Evolutionary conservation across 2,329 filamentous ascomycete genomes (phyloP).

Genomic region (Hypoxylon sp.): DNA sequence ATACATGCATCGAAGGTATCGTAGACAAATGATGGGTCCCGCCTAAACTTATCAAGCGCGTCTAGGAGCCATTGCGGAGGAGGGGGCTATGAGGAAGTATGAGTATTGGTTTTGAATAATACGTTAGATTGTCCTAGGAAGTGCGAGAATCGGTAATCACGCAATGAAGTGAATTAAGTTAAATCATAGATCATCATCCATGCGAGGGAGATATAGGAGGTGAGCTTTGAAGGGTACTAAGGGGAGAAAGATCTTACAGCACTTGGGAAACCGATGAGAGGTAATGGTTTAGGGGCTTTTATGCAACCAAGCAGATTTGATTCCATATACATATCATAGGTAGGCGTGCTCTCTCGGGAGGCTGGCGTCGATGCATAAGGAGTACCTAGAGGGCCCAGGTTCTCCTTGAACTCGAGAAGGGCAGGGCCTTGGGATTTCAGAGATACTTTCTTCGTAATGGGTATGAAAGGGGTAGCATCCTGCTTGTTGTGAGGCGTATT

Average conservation of each 20-base stretch:
- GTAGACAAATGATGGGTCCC: background rate
- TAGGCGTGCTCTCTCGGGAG: background rate
- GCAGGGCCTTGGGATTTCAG: too few species aligned
- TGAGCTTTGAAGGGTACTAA: background rate
- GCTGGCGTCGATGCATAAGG: background rate
- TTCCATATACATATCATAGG: background rate
- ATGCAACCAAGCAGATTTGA: background rate
- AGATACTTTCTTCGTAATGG: too few species aligned
- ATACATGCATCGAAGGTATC: background rate
- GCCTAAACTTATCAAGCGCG: background rate
- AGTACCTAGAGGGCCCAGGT: too few species aligned
- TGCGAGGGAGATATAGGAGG: background rate
- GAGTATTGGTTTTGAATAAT: background rate
- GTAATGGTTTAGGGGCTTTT: background rate
- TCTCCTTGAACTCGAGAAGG: too few species aligned
- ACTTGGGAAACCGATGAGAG: background rate
- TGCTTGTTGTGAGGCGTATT: too few species aligned
- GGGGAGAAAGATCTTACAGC: background rate
- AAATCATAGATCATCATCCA: background rate
- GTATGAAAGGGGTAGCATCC: too few species aligned
- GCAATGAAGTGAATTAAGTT: background rate
- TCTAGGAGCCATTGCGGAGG: background rate
- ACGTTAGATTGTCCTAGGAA: background rate
- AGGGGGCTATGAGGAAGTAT: background rate
- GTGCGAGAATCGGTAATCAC: background rate